Conservation (phyloP, 768 basidiomycete genomes). For the Leccinum obscurum region DNA sequence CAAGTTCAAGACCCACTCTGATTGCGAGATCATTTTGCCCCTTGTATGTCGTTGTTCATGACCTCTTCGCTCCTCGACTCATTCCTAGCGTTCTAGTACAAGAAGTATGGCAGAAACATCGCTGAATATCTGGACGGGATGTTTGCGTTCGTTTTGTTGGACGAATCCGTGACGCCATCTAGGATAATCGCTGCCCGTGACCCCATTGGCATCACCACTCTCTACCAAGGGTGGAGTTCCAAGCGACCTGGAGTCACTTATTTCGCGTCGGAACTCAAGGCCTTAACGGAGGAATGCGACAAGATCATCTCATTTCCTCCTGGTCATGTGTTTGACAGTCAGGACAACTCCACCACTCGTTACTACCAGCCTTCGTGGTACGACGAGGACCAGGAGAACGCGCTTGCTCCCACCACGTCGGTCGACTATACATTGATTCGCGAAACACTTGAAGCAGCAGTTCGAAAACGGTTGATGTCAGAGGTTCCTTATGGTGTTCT, state of each 20-base stretch:
- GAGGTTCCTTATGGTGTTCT: constrained; percentile 99
- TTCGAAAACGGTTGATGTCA: constrained; percentile 95
- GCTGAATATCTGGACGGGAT: constrained; percentile 91
- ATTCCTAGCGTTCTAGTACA: constrained; percentile 56
- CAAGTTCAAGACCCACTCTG: constrained; percentile 95
- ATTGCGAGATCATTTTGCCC: constrained; percentile 96
- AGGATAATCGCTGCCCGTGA: constrained; percentile 96
- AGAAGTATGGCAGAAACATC: constrained; percentile 72
- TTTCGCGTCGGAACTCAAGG: constrained; percentile 96
- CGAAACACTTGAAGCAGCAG: constrained; percentile 85
- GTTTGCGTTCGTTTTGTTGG: constrained; percentile 97
- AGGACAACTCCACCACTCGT: constrained; percentile 69
- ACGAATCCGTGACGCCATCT: constrained; percentile 86
- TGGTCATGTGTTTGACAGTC: constrained; percentile 93
- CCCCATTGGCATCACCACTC: constrained; percentile 95
- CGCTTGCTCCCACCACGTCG: constrained; percentile 53
- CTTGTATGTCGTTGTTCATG: constrained; percentile 52
- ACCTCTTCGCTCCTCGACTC: neutral
- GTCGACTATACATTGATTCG: constrained; percentile 72
- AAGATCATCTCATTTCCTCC: constrained; percentile 95
- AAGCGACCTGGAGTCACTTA: constrained; percentile 78
- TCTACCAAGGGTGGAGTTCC: constrained; percentile 95
- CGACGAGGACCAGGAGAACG: constrained; percentile 67
- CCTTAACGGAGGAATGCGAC: constrained; percentile 82
- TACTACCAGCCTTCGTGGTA: constrained; percentile 93